These are phyloP conservation scores for Pythium angustatum DNA, from an alignment of 352 stramenopile genomes.

Conservation along the genomic window DNA sequence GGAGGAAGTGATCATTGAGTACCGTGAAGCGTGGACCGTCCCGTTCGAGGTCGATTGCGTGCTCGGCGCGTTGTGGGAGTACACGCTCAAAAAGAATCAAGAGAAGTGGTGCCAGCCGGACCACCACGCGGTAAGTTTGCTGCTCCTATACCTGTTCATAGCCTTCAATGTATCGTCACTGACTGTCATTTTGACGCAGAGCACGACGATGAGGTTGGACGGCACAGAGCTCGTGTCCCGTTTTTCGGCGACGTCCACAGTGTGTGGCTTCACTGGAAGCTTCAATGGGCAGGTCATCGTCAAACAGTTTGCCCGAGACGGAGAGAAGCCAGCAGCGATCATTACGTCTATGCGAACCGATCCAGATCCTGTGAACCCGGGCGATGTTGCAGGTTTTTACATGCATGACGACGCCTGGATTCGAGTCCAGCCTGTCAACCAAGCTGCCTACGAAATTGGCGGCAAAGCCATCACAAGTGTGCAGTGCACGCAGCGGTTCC, in stretches of 20 bases:
- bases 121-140: too few relatives aligned
- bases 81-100: not conserved
- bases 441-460: too few relatives aligned
- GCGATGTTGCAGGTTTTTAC: not conserved
- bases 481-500: conserved; percentile 5
- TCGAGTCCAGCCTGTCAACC: not conserved
- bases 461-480: too few relatives aligned
- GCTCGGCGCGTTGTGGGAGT: conserved; percentile 9
- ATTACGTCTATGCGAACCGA: not conserved
- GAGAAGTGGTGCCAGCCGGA: not conserved
- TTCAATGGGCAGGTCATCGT: not conserved
- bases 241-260: not conserved
- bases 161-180: too few relatives aligned
- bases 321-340: not conserved
- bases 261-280: not conserved
- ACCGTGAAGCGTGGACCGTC: not conserved
- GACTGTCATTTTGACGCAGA: too few relatives aligned
- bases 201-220: too few relatives aligned
- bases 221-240: not conserved
- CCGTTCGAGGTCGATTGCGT: conserved; percentile 2
- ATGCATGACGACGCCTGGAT: too few relatives aligned
- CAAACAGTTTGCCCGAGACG: not conserved
- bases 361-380: not conserved
- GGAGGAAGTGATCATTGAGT: conserved; percentile 1
- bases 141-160: too few relatives aligned